Base-by-base conservation (phyloP, 1,284 basidiomycete genomes). In the Cryptococcus amylolentus region DNA sequence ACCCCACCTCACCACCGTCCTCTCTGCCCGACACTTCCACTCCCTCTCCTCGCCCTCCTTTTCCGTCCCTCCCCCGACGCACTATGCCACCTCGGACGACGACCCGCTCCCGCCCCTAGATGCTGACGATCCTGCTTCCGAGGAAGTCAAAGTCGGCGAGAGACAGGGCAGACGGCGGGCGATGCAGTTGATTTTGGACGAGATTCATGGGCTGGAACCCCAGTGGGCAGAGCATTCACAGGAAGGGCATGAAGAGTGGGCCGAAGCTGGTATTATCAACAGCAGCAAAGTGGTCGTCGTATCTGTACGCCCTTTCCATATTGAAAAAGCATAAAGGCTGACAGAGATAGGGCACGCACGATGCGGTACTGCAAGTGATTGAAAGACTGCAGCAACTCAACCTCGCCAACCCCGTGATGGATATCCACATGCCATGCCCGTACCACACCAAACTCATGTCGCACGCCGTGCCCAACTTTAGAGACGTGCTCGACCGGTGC, bases 321-420 rank as follows among this genome's bases (percentile, higher is more conserved):
- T 2, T 35, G 1, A 8, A 37, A 2, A 20, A 28, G 10, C 9
- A 42, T 43, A 28, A 4, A 26, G 42, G 18, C 23, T 49, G 26
- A 39, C 37, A 16, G 13, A 20, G 16, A 23, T 28, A 72, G 72
- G 76, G 76, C 23, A 77, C 74, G 12, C 63, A 71, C 38, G 56
- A 65, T 28, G 76, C 72, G 5, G 71, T 75, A 3, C 66, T 69
- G 52, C 67, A 71, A 49, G 65, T 76, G 41, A 70, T 76, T 47
- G 71, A 73, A 47, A 55, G 72, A 27, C 61, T 76, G 31, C 69
- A 73, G 48, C 62, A 65, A 26, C 61, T 74, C 13, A 70, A 68
- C 38, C 64, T 77, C 20, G 76, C 74, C 13, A 77, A 74, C 57
- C 74, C 74, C 9, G 76, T 77, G 9, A 75, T 77, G 70, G 76